Percentiles rank a stretch among this genome's conserved stretches.
Evolutionary conservation across 2,329 filamentous ascomycete genomes (phyloP).

Genomic region (Xylaria sp.): DNA sequence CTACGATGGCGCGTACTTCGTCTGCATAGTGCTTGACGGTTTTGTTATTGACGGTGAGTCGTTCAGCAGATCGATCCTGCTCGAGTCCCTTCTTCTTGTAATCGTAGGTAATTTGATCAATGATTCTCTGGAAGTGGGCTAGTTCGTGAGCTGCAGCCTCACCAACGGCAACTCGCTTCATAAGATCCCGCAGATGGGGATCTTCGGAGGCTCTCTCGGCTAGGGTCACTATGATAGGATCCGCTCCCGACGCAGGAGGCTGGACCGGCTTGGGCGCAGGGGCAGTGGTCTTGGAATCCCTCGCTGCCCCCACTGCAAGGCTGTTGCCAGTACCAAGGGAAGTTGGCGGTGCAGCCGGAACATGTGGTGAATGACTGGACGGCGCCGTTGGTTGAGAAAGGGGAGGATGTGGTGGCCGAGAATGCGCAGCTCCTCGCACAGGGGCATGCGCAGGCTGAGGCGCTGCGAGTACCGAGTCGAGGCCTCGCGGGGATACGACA

Average conservation of each 20-base stretch:
- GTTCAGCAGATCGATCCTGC: slow-evolving; percentile 65
- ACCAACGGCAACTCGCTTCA: slow-evolving; percentile 84
- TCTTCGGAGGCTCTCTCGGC: slow-evolving; percentile 81
- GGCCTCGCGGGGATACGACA: slow-evolving; percentile 44
- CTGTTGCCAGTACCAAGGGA: slow-evolving; percentile 2
- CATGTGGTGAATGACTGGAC: slow-evolving; percentile 42
- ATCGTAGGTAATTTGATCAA: slow-evolving; percentile 77
- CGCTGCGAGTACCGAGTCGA: slow-evolving; percentile 50
- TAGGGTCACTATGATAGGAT: slow-evolving; percentile 83
- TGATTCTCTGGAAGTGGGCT: slow-evolving; percentile 81
- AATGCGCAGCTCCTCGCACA: slow-evolving; percentile 36
- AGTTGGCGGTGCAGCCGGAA: slow-evolving; percentile 38
- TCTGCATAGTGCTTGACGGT: slow-evolving; percentile 70
- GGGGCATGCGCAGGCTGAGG: slow-evolving; percentile 46
- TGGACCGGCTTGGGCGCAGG: slow-evolving; percentile 41
- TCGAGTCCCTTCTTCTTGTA: slow-evolving; percentile 64
- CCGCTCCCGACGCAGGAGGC: slow-evolving; percentile 53
- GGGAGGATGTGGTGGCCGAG: slow-evolving; percentile 48
- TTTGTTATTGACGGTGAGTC: slow-evolving; percentile 64
- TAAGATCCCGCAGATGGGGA: slow-evolving; percentile 77
- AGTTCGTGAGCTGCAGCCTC: slow-evolving; percentile 77
- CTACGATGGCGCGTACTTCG: slow-evolving; percentile 67
- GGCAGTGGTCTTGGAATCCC: slow-evolving; percentile 25
- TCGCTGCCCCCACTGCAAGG: slow-evolving; percentile 2
- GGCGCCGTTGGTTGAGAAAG: slow-evolving; percentile 47